Conservation (phyloP, 2,329 filamentous ascomycete species). For the Tolypocladium paradoxum region DNA sequence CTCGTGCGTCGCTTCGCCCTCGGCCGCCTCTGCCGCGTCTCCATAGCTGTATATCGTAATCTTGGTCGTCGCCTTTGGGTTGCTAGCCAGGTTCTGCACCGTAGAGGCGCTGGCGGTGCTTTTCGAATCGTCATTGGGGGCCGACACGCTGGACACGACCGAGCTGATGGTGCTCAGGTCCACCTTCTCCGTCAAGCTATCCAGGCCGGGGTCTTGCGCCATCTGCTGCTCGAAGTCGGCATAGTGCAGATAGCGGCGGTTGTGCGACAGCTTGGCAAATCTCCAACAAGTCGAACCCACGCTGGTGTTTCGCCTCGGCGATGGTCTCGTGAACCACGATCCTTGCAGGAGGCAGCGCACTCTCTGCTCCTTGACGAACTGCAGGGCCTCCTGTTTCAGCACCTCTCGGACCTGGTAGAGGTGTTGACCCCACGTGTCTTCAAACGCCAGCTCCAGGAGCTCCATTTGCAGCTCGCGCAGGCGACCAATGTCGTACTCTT, state of each 20-base stretch:
- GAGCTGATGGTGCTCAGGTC: conserved; percentile 83
- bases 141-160: conserved; percentile 85
- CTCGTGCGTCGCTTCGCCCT: conserved; percentile 40
- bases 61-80: conserved; percentile 55
- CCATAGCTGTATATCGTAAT: conserved; percentile 80
- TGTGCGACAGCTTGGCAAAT: conserved; percentile 82
- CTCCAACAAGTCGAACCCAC: conserved; percentile 55
- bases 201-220: conserved; percentile 57
- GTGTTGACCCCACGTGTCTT: conserved; percentile 89
- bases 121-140: conserved; percentile 41
- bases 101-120: conserved; percentile 33
- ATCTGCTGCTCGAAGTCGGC: conserved; percentile 65
- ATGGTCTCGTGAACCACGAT: conserved; percentile 65
- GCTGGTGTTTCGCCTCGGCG: conserved; percentile 25
- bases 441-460: conserved; percentile 78
- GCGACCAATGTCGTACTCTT: conserved; percentile 67
- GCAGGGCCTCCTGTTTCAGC: conserved; percentile 78
- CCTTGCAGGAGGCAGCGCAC: conserved; percentile 82
- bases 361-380: conserved; percentile 95
- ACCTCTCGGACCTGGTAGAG: conserved; percentile 84
- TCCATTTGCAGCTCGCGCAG: conserved; percentile 89
- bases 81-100: conserved; percentile 22
- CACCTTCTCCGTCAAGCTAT: conserved; percentile 67
- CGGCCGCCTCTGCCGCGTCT: conserved; percentile 26
- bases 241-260: conserved; percentile 82